Conservation (phyloP, 164 flowering plant genomes). For the Santalum album region DNA sequence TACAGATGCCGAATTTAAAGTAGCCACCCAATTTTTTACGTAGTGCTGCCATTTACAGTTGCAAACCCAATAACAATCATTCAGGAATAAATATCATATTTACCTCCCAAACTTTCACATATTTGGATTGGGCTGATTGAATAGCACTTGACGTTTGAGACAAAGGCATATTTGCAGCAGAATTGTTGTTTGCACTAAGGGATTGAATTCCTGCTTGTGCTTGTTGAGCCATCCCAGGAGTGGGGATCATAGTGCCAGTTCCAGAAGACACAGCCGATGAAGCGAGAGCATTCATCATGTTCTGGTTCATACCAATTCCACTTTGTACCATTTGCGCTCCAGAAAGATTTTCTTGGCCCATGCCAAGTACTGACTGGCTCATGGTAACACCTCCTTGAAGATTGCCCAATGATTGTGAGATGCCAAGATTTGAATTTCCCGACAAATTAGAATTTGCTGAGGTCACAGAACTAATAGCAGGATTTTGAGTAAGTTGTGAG, state of each 20-base stretch:
- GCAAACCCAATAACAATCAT: too few species aligned
- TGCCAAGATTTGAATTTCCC: constrained; percentile 50
- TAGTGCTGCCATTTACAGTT: too few species aligned
- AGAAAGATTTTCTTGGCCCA: constrained; percentile 65
- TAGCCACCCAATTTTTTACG: too few species aligned
- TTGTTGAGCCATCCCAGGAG: constrained; percentile 78
- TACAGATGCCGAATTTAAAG: too few species aligned
- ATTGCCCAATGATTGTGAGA: constrained; percentile 58
- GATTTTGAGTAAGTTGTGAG: constrained; percentile 47
- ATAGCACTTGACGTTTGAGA: constrained; percentile 45
- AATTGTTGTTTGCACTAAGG: constrained; percentile 33
- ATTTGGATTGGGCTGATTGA: constrained; percentile 71
- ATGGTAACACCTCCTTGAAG: constrained; percentile 53
- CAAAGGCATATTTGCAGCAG: constrained; percentile 53
- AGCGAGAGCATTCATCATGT: constrained; percentile 49
- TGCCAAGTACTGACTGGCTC: too few species aligned
- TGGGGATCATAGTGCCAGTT: constrained; percentile 77
- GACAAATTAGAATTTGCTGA: constrained; percentile 51
- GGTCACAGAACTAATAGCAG: constrained; percentile 43
- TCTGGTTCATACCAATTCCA: constrained; percentile 64
- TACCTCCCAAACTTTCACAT: constrained; percentile 96
- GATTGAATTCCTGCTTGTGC: too few species aligned
- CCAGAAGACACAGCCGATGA: constrained; percentile 49
- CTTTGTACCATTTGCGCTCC: constrained; percentile 60
- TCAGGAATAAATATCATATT: too few species aligned